Evolutionary conservation across 2,329 filamentous ascomycete species (phyloP).

Genomic region (Aspergillus sp.): DNA sequence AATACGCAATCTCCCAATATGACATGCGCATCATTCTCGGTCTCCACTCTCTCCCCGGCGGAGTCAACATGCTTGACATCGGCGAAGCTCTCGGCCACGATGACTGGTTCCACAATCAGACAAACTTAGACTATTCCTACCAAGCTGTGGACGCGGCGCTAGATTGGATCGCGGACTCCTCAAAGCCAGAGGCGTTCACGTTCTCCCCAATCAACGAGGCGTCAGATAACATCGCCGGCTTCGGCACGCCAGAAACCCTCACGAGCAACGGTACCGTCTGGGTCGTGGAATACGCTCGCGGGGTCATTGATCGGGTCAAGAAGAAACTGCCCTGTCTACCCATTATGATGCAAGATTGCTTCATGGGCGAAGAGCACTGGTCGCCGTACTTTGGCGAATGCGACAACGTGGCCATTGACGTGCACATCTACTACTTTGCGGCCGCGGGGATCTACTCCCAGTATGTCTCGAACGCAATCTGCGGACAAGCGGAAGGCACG

Average conservation of each 20-base stretch:
- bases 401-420: conserved; percentile 21
- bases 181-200: conserved; percentile 16
- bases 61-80: conserved; percentile 20
- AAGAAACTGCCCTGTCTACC: conserved; percentile 9
- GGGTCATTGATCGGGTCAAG: conserved; percentile 14
- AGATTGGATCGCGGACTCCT: conserved; percentile 16
- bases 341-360: conserved; percentile 24
- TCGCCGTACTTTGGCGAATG: conserved; percentile 9
- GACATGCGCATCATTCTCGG: conserved; percentile 23
- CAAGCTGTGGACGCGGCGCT: conserved; percentile 18
- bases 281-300: conserved; percentile 18
- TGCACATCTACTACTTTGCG: conserved; percentile 19
- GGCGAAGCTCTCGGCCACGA: conserved; percentile 20
- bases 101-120: conserved; percentile 21
- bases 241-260: conserved; percentile 17
- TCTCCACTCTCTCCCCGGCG: conserved; percentile 22
- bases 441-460: conserved; percentile 13
- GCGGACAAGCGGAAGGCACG: conserved; percentile 8
- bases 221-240: conserved; percentile 14
- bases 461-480: not conserved
- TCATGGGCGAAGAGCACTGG: conserved; percentile 20
- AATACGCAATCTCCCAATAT: conserved; percentile 19
- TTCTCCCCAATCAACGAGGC: conserved; percentile 24
- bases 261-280: conserved; percentile 17
- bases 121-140: conserved; percentile 17